Conservation (phyloP, 768 basidiomycete species). For the Xerocomellus chrysenteron region DNA sequence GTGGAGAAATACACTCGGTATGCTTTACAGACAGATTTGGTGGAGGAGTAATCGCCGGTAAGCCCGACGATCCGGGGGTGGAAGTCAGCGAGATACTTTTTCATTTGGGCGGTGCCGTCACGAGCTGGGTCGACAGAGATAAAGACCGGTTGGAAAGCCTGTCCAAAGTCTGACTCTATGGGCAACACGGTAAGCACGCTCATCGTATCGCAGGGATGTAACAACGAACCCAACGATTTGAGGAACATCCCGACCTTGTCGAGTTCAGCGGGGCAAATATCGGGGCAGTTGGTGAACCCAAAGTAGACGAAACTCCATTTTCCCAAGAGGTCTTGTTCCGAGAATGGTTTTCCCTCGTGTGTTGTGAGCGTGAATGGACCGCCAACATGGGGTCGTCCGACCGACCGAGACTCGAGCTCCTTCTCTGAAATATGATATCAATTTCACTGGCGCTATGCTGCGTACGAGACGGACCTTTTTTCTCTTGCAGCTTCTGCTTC, state of each 20-base stretch:
- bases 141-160: slow-evolving; percentile 85
- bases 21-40: slow-evolving; percentile 88
- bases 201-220: background rate
- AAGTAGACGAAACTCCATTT: slow-evolving; percentile 95
- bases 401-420: slow-evolving; percentile 67
- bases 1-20: slow-evolving; percentile 99
- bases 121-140: slow-evolving; percentile 96
- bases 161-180: slow-evolving; percentile 66
- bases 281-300: slow-evolving; percentile 99
- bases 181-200: slow-evolving; percentile 8
- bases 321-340: slow-evolving; percentile 80
- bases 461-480: slow-evolving; percentile 56
- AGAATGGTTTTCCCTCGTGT: slow-evolving; percentile 67
- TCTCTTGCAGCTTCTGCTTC: slow-evolving; percentile 73
- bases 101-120: slow-evolving; percentile 64
- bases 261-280: slow-evolving; percentile 97
- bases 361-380: slow-evolving; percentile 82
- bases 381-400: slow-evolving; percentile 86
- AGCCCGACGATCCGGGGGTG: slow-evolving; percentile 89
- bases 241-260: slow-evolving; percentile 90
- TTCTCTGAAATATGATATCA: slow-evolving; percentile 48
- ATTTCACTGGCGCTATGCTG: background rate
- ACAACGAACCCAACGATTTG: slow-evolving; percentile 60
- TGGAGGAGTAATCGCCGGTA: slow-evolving; percentile 79
- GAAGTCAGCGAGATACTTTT: slow-evolving; percentile 76